Conservation (phyloP, 2,329 filamentous ascomycete genomes). For the Cladorrhinum sp. region DNA sequence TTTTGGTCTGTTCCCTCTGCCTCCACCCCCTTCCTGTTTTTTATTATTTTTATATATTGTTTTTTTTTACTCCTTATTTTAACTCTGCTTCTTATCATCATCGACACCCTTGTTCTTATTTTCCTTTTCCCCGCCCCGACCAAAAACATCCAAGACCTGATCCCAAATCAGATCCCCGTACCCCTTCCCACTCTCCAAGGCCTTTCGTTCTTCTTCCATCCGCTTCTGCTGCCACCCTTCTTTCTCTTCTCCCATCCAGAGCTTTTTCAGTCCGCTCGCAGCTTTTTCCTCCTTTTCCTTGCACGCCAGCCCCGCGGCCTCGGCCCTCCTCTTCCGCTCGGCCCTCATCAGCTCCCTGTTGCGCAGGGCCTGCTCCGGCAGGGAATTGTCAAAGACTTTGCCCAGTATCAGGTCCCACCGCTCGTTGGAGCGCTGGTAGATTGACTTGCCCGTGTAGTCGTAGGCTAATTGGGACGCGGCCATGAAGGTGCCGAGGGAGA, state of each 20-base stretch:
- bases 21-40: not conserved
- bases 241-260: constrained; percentile 60
- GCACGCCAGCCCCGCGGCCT: constrained; percentile 31
- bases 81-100: constrained; percentile 28
- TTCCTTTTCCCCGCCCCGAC: constrained; percentile 27
- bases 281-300: constrained; percentile 28
- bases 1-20: not conserved
- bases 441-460: constrained; percentile 55
- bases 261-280: constrained; percentile 12
- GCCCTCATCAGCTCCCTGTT: constrained; percentile 47
- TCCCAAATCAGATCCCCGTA: constrained; percentile 56
- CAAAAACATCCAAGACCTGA: constrained; percentile 54
- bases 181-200: constrained; percentile 54
- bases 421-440: constrained; percentile 45
- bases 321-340: constrained; percentile 40
- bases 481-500: constrained; percentile 49
- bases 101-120: constrained; percentile 32
- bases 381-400: constrained; percentile 39
- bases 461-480: constrained; percentile 54
- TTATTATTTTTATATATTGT: not conserved
- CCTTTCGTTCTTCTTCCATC: constrained; percentile 49
- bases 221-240: constrained; percentile 54
- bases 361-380: constrained; percentile 54
- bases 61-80: too few species aligned
- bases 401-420: constrained; percentile 44